Base-by-base conservation (phyloP, 306 rosid genomes). In the Erythrophleum fordii region DNA sequence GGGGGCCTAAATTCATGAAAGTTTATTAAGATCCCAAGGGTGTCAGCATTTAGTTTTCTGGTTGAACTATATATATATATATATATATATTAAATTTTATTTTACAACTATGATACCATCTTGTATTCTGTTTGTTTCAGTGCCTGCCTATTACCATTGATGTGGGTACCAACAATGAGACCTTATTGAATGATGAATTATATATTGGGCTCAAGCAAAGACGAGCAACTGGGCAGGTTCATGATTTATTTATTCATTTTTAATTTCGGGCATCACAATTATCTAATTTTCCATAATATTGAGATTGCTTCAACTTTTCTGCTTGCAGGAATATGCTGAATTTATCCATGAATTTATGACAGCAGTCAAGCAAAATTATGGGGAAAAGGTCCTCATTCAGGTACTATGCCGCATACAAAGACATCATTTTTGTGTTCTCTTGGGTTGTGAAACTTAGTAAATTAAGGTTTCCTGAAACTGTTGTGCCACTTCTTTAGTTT, bases 61-160 rank as follows among this genome's bases (percentile, higher is more conserved):
- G 29, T 62, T 39, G 22, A 28, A 25, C 13, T 2, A 34, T 22
- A 5, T 60, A 18, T 46, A 23, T 18, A 55, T 22, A n/a, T n/a
- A n/a, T n/a, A n/a, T 22, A 5, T 58, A 11, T 23, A 11, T 4
- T 83, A 41, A 26, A 58, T 45, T 72, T 81, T n/a, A 45, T 76
- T 20, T 64, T 44, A 20, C 56, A 70, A 31, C 62, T 39, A 48
- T 44, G 29, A 56, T 35, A 72, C 39, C 68, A 31, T 75, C 48
- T 13, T 75, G 74, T 78, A 4, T 72, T 66, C 69, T 25, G 49
- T 13, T 71, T 83, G 82, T 84, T 88, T 73, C 88, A 95, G 99
- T 95, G 99, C 88, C 87, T 95, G 89, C 99, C 99, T 44, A 83
- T 95, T 85, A 95, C 99, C 82, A 95, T 95, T 81, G 99, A 95